phyloP scores from a whole-genome alignment of 164 flowering plant genomes.

The Chimonanthus salicifolius region DNA sequence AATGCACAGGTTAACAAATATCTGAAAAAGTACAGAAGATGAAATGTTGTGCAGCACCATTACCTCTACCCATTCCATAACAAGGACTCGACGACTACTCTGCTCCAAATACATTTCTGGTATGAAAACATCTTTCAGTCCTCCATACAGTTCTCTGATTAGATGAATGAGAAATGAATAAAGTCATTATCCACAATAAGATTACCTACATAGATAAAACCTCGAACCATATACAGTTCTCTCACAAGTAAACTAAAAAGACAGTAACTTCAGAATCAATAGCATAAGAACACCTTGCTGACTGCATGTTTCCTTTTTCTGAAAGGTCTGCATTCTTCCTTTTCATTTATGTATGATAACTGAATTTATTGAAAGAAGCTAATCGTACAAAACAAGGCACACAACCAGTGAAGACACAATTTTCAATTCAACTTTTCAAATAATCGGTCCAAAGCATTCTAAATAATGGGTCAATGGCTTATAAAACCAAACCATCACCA shows the following conservation, averaged over 20 bases:
- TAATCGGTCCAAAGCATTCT: too few species aligned
- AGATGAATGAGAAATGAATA: constrained; percentile 5
- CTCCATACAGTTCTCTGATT: constrained; percentile 77
- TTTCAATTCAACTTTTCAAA: too few species aligned
- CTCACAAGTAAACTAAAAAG: background rate
- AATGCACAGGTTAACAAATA: background rate
- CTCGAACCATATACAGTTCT: background rate
- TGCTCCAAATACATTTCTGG: constrained; percentile 71
- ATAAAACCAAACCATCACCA: too few species aligned
- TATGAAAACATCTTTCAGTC: constrained; percentile 70
- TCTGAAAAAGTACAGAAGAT: constrained; percentile 1
- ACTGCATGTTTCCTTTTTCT: too few species aligned
- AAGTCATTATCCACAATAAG: constrained; percentile 3
- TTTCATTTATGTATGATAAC: too few species aligned
- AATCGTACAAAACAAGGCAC: too few species aligned
- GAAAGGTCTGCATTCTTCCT: too few species aligned
- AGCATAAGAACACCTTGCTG: background rate
- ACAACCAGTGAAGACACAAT: too few species aligned
- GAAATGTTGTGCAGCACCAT: background rate
- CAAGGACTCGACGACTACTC: constrained; percentile 67
- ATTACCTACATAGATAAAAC: background rate
- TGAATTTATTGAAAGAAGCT: too few species aligned
- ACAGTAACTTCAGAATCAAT: background rate
- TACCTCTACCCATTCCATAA: constrained; percentile 99
- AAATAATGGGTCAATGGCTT: too few species aligned